Percentiles rank a stretch among this genome's conserved stretches.
phyloP scores from a whole-genome alignment of 495 filamentous ascomycete genomes.

The Tuber indicum region DNA sequence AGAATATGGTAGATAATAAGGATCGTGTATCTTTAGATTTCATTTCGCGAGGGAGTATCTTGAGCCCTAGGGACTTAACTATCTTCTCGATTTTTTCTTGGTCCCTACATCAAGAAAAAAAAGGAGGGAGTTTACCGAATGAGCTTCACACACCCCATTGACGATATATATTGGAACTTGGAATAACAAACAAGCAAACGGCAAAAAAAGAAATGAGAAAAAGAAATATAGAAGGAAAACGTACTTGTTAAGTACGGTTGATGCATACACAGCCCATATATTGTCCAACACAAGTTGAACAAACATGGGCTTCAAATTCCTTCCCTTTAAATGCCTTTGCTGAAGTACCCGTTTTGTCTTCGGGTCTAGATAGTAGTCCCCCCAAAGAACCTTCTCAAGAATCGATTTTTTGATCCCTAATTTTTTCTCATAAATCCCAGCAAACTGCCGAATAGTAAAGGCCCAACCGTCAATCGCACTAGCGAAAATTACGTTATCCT shows the following conservation, averaged over 20 bases:
- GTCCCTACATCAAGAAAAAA: conserved; percentile 53
- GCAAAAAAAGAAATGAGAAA: conserved; percentile 25
- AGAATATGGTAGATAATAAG: conserved; percentile 77
- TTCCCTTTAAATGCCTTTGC: conserved; percentile 86
- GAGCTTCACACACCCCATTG: not conserved
- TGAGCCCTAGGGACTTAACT: conserved; percentile 80
- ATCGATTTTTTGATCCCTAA: conserved; percentile 86
- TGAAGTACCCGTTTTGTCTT: conserved; percentile 92
- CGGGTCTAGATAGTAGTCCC: conserved; percentile 91
- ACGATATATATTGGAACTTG: conserved; percentile 31
- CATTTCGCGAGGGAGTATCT: conserved; percentile 71
- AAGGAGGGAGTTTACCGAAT: not conserved
- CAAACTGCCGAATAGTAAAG: conserved; percentile 92
- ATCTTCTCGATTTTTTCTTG: conserved; percentile 83
- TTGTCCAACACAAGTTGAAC: conserved; percentile 93
- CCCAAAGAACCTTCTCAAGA: conserved; percentile 94
- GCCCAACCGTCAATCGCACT: conserved; percentile 98
- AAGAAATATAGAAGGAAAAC: conserved; percentile 35
- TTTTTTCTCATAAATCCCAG: conserved; percentile 89
- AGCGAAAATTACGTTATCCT: conserved; percentile 98
- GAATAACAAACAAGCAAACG: conserved; percentile 28
- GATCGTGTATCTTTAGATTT: conserved; percentile 77
- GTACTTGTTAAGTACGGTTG: conserved; percentile 51
- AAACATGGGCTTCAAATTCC: conserved; percentile 91
- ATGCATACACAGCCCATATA: conserved; percentile 94